Evolutionary conservation across 495 filamentous ascomycete genomes (phyloP), one percentile per base, ranked within the genome.

Genomic region (Lasiosphaeria hispida): DNA sequence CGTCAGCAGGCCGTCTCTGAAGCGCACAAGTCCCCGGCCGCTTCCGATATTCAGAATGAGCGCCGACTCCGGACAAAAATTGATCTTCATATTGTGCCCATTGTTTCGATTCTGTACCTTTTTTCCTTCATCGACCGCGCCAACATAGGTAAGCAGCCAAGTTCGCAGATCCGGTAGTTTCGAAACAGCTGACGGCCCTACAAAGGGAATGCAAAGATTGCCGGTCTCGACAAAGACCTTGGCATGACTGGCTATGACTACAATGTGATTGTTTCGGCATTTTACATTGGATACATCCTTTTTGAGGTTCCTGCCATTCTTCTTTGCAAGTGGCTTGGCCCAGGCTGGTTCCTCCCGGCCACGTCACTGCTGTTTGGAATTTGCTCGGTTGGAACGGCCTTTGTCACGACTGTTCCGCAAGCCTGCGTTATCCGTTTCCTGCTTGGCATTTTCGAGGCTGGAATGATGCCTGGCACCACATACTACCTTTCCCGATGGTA

Each of bases 231-330:
- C 38, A 70, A 74, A 34, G 77, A 83, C 52, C 75, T 90, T 2
- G 44, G 63, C 37, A 83, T 92, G 78, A 80, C 75, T 4, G 65
- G 76, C 10, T 73, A 75, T 19, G 81, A 89, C 64, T 92, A 87
- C 65, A 90, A 89, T 68, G 79, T 78, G 13, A 48, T 59, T 18
- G 48, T 64, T 11, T 60, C 56, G 35, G 44, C 64, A 55, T 92
- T 92, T 74, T 92, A 92, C 77, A 79, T 90, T 48, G 89, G 85
- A 18, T 94, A 94, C 71, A 75, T 86, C 30, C 63, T 87, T 40
- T 85, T 87, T 54, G 89, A 92, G 74, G 87, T 88, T 0, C 63
- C 88, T 44, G 89, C 88, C 18, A 92, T 92, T 62, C 85, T 57
- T 61, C 73, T 82, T 14, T 69, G 85, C 60, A 85, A 83, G 70